These are phyloP conservation scores for Cucurbita argyrosperma DNA, from an alignment of 306 rosid genomes.

Conservation along the genomic window DNA sequence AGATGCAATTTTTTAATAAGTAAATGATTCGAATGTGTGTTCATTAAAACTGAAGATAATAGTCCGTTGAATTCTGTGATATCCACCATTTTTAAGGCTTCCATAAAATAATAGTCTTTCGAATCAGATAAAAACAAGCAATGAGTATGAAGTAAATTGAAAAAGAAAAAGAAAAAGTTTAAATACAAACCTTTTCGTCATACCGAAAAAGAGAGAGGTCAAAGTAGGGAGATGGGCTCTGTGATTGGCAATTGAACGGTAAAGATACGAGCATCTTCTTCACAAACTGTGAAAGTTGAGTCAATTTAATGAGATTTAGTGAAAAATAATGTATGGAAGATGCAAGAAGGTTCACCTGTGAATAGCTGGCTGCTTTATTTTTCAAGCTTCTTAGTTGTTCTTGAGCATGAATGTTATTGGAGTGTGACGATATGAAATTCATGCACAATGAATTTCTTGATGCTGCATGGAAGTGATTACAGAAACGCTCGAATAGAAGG, in stretches of 20 bases:
- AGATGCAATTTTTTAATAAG: neutral
- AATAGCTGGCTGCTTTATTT: constrained; percentile 55
- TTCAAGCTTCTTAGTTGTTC: constrained; percentile 53
- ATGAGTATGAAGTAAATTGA: neutral
- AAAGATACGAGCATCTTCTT: constrained; percentile 85
- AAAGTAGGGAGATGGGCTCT: constrained; percentile 96
- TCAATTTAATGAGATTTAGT: constrained; percentile 8
- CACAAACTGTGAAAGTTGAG: constrained; percentile 56
- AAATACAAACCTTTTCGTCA: constrained; percentile 73
- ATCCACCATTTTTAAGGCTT: neutral
- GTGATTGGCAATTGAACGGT: constrained; percentile 82
- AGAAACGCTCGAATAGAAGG: constrained; percentile 69
- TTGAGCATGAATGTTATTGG: constrained; percentile 64
- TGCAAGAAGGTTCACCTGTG: constrained; percentile 40
- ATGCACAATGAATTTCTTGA: constrained; percentile 49
- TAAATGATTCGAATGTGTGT: neutral
- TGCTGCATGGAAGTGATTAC: constrained; percentile 71
- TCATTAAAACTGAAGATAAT: neutral
- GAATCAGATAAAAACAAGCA: neutral
- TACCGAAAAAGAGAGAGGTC: constrained; percentile 84
- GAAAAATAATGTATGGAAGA: neutral
- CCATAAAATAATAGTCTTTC: neutral
- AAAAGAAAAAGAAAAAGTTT: neutral
- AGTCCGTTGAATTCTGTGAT: neutral
- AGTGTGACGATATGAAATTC: constrained; percentile 87